Conservation (phyloP, 495 filamentous ascomycete species). For the Neurospora sp. region DNA sequence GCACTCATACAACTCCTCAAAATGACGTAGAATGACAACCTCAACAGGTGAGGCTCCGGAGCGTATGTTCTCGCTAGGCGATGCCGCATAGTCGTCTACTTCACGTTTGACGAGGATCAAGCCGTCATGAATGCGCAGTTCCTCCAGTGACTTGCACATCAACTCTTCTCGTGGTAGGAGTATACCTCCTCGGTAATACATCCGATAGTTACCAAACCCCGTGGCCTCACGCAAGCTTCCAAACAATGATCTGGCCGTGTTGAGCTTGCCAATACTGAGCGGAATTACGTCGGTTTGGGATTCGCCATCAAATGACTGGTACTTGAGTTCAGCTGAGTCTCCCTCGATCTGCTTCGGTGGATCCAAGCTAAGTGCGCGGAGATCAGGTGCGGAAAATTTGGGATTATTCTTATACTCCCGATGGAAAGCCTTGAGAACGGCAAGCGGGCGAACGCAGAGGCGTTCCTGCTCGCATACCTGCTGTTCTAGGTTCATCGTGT, state of each 20-base stretch:
- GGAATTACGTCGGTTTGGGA: conserved; percentile 44
- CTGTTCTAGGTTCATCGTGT: conserved; percentile 37
- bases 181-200: conserved; percentile 37
- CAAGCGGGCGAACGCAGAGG: conserved; percentile 56
- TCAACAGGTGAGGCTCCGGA: conserved; percentile 49
- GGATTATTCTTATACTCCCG: conserved; percentile 34
- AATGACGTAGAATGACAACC: conserved; percentile 70
- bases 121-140: conserved; percentile 48
- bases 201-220: conserved; percentile 59
- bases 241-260: conserved; percentile 56
- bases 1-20: conserved; percentile 74
- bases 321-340: conserved; percentile 55
- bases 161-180: conserved; percentile 38
- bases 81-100: conserved; percentile 24
- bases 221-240: conserved; percentile 54
- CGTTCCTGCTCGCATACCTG: conserved; percentile 44
- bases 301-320: conserved; percentile 59
- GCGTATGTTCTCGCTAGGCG: conserved; percentile 19
- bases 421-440: conserved; percentile 37
- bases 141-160: conserved; percentile 43
- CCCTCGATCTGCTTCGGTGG: conserved; percentile 37
- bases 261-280: conserved; percentile 55
- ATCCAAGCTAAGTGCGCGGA: conserved; percentile 31
- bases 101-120: conserved; percentile 49
- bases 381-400: conserved; percentile 39